Percentiles rank a stretch among this genome's conserved stretches.
Evolutionary conservation across 2,329 filamentous ascomycete genomes (phyloP).

Genomic region (Colletotrichum chlorophyti): DNA sequence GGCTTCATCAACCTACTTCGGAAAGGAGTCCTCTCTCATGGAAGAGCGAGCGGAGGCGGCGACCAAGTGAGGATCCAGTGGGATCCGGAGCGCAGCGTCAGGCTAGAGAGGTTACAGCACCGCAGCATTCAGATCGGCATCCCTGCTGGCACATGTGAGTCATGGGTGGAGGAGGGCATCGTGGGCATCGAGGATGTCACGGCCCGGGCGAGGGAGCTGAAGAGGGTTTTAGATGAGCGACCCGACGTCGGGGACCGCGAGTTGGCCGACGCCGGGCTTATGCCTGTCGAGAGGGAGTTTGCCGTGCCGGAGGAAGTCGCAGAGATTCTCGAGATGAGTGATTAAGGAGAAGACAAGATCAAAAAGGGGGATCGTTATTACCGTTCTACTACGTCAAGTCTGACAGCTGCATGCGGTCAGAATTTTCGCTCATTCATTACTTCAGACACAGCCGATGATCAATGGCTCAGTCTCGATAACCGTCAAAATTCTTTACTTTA

Average conservation of each 20-base stretch:
- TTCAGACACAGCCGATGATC: no score
- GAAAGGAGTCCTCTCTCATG: slow-evolving; percentile 39
- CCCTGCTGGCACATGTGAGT: slow-evolving; percentile 49
- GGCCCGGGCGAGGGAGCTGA: slow-evolving; percentile 54
- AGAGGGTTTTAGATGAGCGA: slow-evolving; percentile 49
- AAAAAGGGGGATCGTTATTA: no score
- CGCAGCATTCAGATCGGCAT: slow-evolving; percentile 69
- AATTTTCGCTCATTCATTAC: no score
- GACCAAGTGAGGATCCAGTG: slow-evolving; percentile 63
- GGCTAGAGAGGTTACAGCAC: slow-evolving; percentile 52
- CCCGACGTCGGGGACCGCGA: slow-evolving; percentile 40
- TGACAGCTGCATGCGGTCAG: no score
- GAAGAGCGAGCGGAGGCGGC: neutral
- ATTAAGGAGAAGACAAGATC: neutral
- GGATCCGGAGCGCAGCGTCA: slow-evolving; percentile 64
- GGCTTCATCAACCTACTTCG: slow-evolving; percentile 56
- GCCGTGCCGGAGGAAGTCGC: slow-evolving; percentile 45
- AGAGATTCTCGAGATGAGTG: slow-evolving; percentile 40
- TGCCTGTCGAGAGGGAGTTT: slow-evolving; percentile 54
- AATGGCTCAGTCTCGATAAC: no score
- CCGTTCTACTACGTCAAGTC: no score
- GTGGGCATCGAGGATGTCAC: slow-evolving; percentile 65
- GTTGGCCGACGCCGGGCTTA: slow-evolving; percentile 44
- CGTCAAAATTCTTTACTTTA: no score
- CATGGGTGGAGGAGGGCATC: slow-evolving; percentile 60